Conservation (phyloP, 345 rosid species). For the Eucalyptus camaldulensis region DNA sequence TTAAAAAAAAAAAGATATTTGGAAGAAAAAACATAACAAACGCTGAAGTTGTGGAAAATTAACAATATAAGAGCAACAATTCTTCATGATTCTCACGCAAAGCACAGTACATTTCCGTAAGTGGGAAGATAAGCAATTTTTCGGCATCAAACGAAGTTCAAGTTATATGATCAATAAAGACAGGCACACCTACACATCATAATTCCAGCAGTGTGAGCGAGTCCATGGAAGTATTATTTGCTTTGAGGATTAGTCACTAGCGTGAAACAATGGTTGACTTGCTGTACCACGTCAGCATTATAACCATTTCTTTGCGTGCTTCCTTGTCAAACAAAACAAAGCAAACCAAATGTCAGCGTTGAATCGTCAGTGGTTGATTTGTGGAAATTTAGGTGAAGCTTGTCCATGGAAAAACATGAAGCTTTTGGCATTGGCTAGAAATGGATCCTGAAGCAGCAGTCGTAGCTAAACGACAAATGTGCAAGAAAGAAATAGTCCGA, state of each 20-base stretch:
- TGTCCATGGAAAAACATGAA: background rate
- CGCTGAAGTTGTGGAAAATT: too few species aligned
- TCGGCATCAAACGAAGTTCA: too few species aligned
- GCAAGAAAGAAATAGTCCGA: background rate
- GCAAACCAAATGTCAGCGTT: background rate
- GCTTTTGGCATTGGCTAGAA: background rate
- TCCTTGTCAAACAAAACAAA: background rate
- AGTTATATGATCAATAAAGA: background rate
- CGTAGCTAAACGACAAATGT: background rate
- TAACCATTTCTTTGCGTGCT: background rate
- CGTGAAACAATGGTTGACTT: background rate
- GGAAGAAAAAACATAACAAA: too few species aligned
- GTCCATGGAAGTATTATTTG: background rate
- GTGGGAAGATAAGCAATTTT: too few species aligned
- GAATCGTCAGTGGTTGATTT: background rate
- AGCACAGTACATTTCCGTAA: too few species aligned
- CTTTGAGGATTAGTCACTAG: background rate
- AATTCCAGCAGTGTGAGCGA: background rate
- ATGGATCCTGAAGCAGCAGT: background rate
- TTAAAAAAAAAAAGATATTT: too few species aligned
- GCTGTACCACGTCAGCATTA: background rate
- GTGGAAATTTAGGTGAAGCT: background rate
- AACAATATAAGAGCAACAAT: too few species aligned
- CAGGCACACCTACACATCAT: background rate
- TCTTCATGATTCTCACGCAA: too few species aligned